Evolutionary conservation across 73 alveolate species (phyloP), one percentile per base, ranked within the genome.

Genomic region (Diophrys appendiculata): DNA sequence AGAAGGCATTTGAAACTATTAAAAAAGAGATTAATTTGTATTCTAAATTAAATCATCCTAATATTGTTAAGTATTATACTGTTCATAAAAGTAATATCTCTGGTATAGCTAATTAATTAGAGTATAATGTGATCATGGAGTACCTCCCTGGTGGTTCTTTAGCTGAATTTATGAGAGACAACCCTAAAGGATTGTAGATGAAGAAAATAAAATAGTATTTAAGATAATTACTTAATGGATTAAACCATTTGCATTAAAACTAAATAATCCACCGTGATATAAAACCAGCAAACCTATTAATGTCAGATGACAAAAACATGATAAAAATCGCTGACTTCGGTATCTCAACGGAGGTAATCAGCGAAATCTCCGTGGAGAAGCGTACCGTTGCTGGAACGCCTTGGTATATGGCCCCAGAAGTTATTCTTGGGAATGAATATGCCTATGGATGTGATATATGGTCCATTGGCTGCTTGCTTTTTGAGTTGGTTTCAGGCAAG

Each of bases 401-500:
- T 1, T 76, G 74, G 67, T 76, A 76, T 60, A 24, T 76, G 52
- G 85, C 85, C 0, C 77, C 85, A 18, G 85, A 76, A 53, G 85
- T 76, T 0, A 76, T 76, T 29, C 69, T 52, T 52, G 85, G 54
- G n/a, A 18, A 56, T 52, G 52, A 25, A 5, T 67, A 67, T 28
- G 25, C 75, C 18, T 67, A 3, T 67, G 31, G 75, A 54, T 25
- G 75, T 67, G 99, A 98, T 85, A 95, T 98, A 0, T 98, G 99
- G 99, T 92, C 98, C n/a, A 87, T 97, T 3, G 99, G 99, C 29
- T 98, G 99, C 68, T 90, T 98, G 29, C 88, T 97, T 65, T 98
- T 94, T 86, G 99, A 98, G 74, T 73, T 96, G 93, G 96, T 97
- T 2, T 67, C 54, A 3, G 75, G 75, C 24, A 67, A 67, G 75